Percentiles rank a stretch among this genome's conserved stretches.
Evolutionary conservation across 2,329 filamentous ascomycete species (phyloP).

Genomic region (Xylaria sp.): DNA sequence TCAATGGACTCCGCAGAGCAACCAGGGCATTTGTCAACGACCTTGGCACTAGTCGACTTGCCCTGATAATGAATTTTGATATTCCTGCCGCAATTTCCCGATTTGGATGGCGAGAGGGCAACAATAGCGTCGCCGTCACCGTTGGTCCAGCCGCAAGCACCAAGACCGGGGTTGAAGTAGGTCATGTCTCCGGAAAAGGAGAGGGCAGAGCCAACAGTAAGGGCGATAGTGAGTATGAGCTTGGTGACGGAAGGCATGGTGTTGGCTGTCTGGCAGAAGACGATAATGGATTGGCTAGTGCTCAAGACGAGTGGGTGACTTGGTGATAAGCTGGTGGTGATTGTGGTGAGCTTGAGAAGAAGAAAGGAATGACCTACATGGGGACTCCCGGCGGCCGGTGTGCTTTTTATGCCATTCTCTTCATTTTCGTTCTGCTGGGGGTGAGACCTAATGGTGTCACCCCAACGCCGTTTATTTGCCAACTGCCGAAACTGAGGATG

Average conservation of each 20-base stretch:
- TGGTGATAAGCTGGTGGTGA: not conserved
- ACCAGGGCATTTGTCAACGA: constrained; percentile 40
- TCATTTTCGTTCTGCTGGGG: not conserved
- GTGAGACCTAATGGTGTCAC: not conserved
- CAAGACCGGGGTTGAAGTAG: constrained; percentile 33
- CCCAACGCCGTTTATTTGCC: not conserved
- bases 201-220: constrained; percentile 21
- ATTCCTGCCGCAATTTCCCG: constrained; percentile 34
- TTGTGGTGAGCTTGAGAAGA: not conserved
- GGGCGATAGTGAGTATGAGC: constrained; percentile 23
- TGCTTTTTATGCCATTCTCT: not conserved
- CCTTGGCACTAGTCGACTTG: constrained; percentile 32
- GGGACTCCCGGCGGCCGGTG: not conserved
- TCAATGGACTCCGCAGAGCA: constrained; percentile 35
- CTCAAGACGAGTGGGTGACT: not conserved
- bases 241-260: constrained; percentile 21
- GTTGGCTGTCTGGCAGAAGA: not conserved
- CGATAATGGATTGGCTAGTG: not conserved
- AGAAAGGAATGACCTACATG: not conserved
- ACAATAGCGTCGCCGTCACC: constrained; percentile 30
- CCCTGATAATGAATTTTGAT: constrained; percentile 36
- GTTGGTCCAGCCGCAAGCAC: constrained; percentile 33
- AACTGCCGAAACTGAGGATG: not conserved
- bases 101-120: constrained; percentile 32
- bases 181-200: constrained; percentile 37